Evolutionary conservation across 83 land plant genomes (phyloP).

Genomic region (Diphasiastrum complanatum): DNA sequence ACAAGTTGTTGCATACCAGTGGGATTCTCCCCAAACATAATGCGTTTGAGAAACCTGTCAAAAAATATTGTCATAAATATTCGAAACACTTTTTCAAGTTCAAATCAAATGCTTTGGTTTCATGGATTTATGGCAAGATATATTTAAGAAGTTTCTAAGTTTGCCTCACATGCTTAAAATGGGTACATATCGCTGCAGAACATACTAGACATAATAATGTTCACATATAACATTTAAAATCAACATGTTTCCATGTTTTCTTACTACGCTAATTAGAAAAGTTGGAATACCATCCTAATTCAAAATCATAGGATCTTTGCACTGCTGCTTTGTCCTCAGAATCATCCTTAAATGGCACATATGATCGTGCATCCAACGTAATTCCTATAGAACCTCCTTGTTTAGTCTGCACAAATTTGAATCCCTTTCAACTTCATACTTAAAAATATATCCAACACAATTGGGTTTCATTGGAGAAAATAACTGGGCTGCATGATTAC

Average conservation of each 20-base stretch:
- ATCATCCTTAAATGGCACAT: slow-evolving; percentile 26
- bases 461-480: slow-evolving; percentile 17
- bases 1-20: slow-evolving; percentile 56
- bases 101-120: no score
- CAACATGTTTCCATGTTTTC: no score
- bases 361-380: slow-evolving; percentile 15
- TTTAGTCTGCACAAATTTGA: slow-evolving; percentile 16
- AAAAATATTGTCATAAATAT: background rate
- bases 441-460: slow-evolving; percentile 16
- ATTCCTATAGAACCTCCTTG: slow-evolving; percentile 37
- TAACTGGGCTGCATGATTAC: slow-evolving; percentile 8
- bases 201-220: no score
- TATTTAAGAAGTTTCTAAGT: no score
- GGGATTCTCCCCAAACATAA: slow-evolving; percentile 85
- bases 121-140: no score
- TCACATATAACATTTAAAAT: no score
- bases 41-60: slow-evolving; percentile 79
- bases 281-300: slow-evolving; percentile 22
- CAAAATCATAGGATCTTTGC: slow-evolving; percentile 26
- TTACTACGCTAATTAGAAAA: no score
- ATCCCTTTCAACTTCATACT: slow-evolving; percentile 11
- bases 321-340: slow-evolving; percentile 24
- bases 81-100: no score
- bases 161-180: no score
- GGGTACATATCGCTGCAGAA: no score